Percentiles rank a stretch among this genome's conserved stretches.
These are phyloP conservation scores for Lepidopterella palustris DNA, from an alignment of 495 filamentous ascomycete species.

Conservation along the genomic window DNA sequence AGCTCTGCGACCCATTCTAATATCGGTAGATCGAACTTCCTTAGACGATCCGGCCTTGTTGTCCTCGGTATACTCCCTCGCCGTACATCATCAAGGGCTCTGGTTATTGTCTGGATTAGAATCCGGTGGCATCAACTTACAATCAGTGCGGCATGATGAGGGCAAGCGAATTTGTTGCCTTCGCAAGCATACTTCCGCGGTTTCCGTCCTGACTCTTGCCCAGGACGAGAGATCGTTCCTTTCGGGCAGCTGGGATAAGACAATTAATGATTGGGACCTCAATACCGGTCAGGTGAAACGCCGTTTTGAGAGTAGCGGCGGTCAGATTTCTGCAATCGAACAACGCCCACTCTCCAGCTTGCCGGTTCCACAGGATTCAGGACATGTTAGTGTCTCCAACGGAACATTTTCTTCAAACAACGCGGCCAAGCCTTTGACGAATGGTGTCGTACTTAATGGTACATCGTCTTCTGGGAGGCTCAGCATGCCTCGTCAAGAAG, in stretches of 20 bases:
- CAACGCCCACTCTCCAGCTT: conserved; percentile 69
- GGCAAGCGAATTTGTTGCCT: conserved; percentile 78
- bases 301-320: conserved; percentile 64
- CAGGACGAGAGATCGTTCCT: conserved; percentile 81
- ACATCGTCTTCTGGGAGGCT: conserved; percentile 9
- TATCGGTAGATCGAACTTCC: conserved; percentile 23
- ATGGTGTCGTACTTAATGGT: conserved; percentile 48
- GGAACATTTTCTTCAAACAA: conserved; percentile 65
- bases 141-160: conserved; percentile 91
- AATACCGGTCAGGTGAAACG: conserved; percentile 75
- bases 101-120: conserved; percentile 90
- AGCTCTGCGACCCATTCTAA: background rate
- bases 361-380: conserved; percentile 65
- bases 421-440: conserved; percentile 43
- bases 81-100: conserved; percentile 78
- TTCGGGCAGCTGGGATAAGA: conserved; percentile 95
- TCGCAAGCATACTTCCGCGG: conserved; percentile 81
- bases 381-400: conserved; percentile 49
- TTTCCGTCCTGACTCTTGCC: conserved; percentile 77
- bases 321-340: conserved; percentile 85
- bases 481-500: conserved; percentile 8
- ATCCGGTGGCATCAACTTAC: conserved; percentile 85
- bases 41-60: conserved; percentile 46
- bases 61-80: conserved; percentile 89
- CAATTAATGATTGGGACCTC: conserved; percentile 88